These are phyloP conservation scores for Fusarium secorum DNA, from an alignment of 2,329 filamentous ascomycete species.

Conservation along the genomic window DNA sequence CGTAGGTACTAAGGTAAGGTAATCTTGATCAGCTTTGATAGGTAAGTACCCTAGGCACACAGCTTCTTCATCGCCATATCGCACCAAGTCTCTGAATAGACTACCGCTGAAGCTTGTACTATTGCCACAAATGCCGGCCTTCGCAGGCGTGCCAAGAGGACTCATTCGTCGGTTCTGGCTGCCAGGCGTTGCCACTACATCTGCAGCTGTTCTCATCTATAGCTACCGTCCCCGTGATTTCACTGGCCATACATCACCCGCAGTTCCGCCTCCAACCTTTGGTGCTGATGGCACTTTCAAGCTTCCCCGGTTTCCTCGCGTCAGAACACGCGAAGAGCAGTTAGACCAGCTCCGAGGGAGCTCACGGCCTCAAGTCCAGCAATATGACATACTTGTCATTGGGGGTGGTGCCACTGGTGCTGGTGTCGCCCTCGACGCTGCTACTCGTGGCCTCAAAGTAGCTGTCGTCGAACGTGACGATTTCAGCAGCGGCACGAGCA, in stretches of 20 bases:
- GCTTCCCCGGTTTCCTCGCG: slow-evolving; percentile 70
- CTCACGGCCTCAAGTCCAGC: slow-evolving; percentile 48
- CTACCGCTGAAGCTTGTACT: too few species aligned
- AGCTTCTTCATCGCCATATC: neutral
- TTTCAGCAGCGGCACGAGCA: slow-evolving; percentile 76
- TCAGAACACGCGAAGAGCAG: slow-evolving; percentile 70
- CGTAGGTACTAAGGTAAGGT: neutral
- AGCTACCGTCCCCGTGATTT: slow-evolving; percentile 75
- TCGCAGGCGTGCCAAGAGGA: slow-evolving; percentile 20
- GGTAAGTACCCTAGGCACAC: neutral
- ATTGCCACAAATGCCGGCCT: slow-evolving; percentile 26
- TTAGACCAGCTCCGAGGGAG: slow-evolving; percentile 64
- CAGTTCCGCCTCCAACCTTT: slow-evolving; percentile 74
- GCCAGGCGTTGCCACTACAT: slow-evolving; percentile 52
- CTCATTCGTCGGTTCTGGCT: slow-evolving; percentile 54
- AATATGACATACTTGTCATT: slow-evolving; percentile 75
- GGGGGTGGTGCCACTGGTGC: slow-evolving; percentile 76
- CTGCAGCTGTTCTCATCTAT: slow-evolving; percentile 57
- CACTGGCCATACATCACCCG: slow-evolving; percentile 72
- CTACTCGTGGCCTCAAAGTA: slow-evolving; percentile 74
- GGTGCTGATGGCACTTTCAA: slow-evolving; percentile 72
- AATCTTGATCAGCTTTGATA: neutral
- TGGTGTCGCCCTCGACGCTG: slow-evolving; percentile 76
- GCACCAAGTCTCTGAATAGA: neutral
- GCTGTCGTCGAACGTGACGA: slow-evolving; percentile 77